Evolutionary conservation across 2,329 filamentous ascomycete species (phyloP).

Genomic region (Tolypocladium endophyticum): DNA sequence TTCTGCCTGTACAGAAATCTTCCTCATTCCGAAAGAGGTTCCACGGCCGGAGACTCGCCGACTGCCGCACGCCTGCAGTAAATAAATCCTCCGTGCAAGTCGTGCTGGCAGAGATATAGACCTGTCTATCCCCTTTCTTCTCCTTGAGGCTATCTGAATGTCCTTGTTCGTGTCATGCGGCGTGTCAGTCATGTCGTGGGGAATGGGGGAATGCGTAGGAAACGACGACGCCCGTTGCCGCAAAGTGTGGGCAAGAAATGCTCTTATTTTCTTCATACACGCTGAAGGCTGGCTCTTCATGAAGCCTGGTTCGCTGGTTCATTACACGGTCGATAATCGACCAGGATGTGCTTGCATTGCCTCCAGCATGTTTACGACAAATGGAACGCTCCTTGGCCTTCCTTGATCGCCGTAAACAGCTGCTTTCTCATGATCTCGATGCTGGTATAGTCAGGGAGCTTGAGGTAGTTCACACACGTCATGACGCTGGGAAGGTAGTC

Average conservation of each 20-base stretch:
- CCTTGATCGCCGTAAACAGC: conserved; percentile 76
- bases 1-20: not conserved
- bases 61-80: not conserved
- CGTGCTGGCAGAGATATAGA: not conserved
- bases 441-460: conserved; percentile 85
- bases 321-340: not conserved
- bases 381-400: conserved; percentile 97
- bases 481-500: conserved; percentile 99
- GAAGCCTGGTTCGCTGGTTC: not conserved
- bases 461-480: conserved; percentile 99
- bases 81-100: not conserved
- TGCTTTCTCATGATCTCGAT: conserved; percentile 68
- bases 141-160: conserved; percentile 6
- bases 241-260: not conserved
- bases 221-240: not conserved
- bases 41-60: not conserved
- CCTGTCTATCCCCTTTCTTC: conserved; percentile 14
- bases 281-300: not conserved
- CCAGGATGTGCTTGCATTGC: not conserved
- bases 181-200: conserved; percentile 10
- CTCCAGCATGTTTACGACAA: conserved; percentile 48
- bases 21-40: not conserved
- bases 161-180: conserved; percentile 12
- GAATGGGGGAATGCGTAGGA: conserved; percentile 2
- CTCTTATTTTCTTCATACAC: not conserved